Base-by-base conservation (phyloP, 768 basidiomycete species). In the Calocera viscosa region DNA sequence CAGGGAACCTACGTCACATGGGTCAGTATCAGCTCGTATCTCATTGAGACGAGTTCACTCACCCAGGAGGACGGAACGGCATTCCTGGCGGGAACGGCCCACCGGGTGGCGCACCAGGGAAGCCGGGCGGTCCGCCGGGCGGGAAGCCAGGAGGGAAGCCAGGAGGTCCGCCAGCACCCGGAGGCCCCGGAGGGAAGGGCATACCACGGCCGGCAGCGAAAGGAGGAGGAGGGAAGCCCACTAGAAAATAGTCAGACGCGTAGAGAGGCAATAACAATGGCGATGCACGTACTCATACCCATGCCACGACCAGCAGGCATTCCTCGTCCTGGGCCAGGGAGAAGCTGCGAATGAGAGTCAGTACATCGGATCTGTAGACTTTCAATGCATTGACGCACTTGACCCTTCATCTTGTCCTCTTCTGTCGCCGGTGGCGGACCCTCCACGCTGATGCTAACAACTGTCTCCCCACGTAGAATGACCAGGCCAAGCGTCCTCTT, bases 261-360 rank as follows among this genome's bases (percentile, higher is more conserved):
- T n/a, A n/a, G 14, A 12, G 11, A 5, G 39, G 22, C 16, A 33
- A 3, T n/a, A 60, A 65, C 1, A 32, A 67, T 26, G 28, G 67
- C 63, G 5, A 16, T 24, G 22, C 40, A 77, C 75, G 73, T 70
- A 74, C 78, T 74, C 66, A 79, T 72, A 24, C 92, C 91, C 86
- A 97, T 95, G 67, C 95, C 95, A 72, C 95, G 87, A 71, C 95
- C 94, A 43, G 94, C 95, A 75, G 94, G 92, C 82, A 93, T 88
- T 71, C 94, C 95, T 69, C 91, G 86, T 69, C 95, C 95, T 74
- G 95, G 92, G 65, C 95, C 95, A 69, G 83, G 82, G 71, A 90
- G 86, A 69, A 93, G 82, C 91, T 94, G 72, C 38, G 71, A 41
- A n/a, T 11, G 38, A 67, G 22, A 7, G 22, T 64, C 32, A 63